Percentiles rank a stretch among this genome's conserved stretches.
phyloP scores from a whole-genome alignment of 139 green algal species.

The Klebsormidium nitens region DNA sequence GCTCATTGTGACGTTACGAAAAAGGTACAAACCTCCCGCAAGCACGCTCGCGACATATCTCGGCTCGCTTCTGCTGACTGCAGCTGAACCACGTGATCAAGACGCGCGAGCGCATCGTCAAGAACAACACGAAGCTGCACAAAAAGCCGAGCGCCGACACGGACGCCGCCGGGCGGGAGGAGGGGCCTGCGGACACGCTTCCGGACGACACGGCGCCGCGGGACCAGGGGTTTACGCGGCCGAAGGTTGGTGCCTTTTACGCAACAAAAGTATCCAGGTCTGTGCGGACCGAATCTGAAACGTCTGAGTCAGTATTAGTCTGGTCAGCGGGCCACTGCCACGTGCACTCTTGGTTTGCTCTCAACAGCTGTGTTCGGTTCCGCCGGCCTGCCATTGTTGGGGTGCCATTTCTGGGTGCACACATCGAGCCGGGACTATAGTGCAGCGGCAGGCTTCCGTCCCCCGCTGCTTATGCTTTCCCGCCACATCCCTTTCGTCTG shows the following conservation, averaged over 20 bases:
- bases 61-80: too few relatives aligned
- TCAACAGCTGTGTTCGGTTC: not conserved
- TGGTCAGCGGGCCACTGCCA: not conserved
- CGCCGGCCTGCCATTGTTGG: not conserved
- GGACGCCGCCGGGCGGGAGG: not conserved
- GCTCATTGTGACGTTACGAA: too few relatives aligned
- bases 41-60: too few relatives aligned
- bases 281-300: not conserved
- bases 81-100: conserved; percentile 72
- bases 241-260: conserved; percentile 54
- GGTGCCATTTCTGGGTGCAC: not conserved
- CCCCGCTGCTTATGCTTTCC: too few relatives aligned
- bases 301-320: not conserved
- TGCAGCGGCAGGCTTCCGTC: too few relatives aligned
- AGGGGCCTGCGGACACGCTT: conserved; percentile 1
- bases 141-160: not conserved
- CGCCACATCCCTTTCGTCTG: too few relatives aligned
- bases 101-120: conserved; percentile 73
- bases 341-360: not conserved
- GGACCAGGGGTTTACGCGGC: conserved; percentile 81
- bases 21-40: too few relatives aligned
- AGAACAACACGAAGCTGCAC: conserved; percentile 53
- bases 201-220: conserved; percentile 28
- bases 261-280: too few relatives aligned
- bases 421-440: not conserved